phyloP scores from a whole-genome alignment of 192 early-diverging fungal species.

The Coemansia sp. region DNA sequence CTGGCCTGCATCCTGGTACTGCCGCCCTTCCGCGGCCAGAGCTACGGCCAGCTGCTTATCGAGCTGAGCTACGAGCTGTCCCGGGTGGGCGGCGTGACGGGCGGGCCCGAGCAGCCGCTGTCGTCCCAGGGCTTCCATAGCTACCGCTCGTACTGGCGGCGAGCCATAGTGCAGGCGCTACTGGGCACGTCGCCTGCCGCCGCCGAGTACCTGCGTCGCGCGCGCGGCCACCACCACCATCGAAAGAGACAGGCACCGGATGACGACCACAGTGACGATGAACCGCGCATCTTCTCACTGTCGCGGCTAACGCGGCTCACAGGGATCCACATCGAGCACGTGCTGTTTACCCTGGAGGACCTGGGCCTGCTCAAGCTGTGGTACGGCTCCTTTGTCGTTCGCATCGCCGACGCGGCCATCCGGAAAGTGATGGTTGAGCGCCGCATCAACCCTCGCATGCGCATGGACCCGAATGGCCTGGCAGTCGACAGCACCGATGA shows the following conservation, averaged over 20 bases:
- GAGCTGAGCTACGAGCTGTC: conserved; percentile 90
- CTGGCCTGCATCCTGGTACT: conserved; percentile 86
- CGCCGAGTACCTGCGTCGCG: conserved; percentile 5
- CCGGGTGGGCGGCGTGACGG: conserved; percentile 61
- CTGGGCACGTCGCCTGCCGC: conserved; percentile 33
- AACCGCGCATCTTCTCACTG: conserved; percentile 35
- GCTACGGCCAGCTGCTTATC: conserved; percentile 81
- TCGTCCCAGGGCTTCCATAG: conserved; percentile 76
- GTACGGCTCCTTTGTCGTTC: conserved; percentile 43
- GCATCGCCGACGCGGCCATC: conserved; percentile 36
- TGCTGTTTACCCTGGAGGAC: conserved; percentile 58
- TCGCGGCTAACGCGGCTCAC: conserved; percentile 53
- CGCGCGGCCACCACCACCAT: neutral
- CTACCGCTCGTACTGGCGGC: conserved; percentile 80
- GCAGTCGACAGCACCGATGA: conserved; percentile 3
- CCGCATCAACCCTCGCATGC: conserved; percentile 26
- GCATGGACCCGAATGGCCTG: conserved; percentile 30
- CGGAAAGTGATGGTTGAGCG: conserved; percentile 18
- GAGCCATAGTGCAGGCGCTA: conserved; percentile 55
- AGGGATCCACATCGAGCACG: conserved; percentile 64
- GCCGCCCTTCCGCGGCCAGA: conserved; percentile 80
- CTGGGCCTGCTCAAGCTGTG: conserved; percentile 58
- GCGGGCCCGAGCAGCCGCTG: conserved; percentile 84
- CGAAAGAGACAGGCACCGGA: neutral
- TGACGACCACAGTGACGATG: neutral